Base-by-base conservation (phyloP, 148 eudicot species). In the Silene uniflora region DNA sequence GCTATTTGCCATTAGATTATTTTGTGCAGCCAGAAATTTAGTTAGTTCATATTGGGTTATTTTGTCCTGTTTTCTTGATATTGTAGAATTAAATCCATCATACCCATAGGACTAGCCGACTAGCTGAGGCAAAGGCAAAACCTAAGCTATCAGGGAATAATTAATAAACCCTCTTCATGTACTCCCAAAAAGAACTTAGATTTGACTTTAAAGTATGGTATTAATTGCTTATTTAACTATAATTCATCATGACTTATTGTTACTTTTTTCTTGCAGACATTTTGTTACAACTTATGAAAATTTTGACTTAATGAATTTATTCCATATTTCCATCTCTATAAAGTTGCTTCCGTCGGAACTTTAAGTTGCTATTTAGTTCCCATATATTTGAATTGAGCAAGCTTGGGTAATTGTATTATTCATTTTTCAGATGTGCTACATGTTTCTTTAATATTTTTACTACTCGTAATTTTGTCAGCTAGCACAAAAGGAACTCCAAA, bases 401-500 rank as follows among this genome's bases (percentile, higher is more conserved):
- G 49, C 70, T 68, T 44, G 55, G 11, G 54, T 11, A 42, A 46
- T 44, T 46, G n/a, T 66, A 66, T 19, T n/a, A 42, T 44, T 44
- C 54, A 11, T 10, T 39, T 67, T 67, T n/a, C 47, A 32, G 72
- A 54, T 14, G 4, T n/a, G 12, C 71, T 19, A 19, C 21, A 4
- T n/a, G 23, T 24, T n/a, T 70, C 21, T 47, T 60, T 67, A 58
- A 67, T 74, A 69, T 52, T 42, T 67, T 54, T 39, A 59, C 24
- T 18, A 3, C 65, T 75, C 78, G 65, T 49, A 47, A 75, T 68
- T 62, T 73, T 69, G 72, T 47, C 89, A 93, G 97, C 92, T 92
- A 77, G 97, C 98, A 7, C 97, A 95, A 83, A 92, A 92, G 75
- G 98, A 95, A 87, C 90, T 94, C 70, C 96, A 87, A 81, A 95